Base-by-base conservation (phyloP, 1,139 yeast species). In the Geotrichum klebahnii region DNA sequence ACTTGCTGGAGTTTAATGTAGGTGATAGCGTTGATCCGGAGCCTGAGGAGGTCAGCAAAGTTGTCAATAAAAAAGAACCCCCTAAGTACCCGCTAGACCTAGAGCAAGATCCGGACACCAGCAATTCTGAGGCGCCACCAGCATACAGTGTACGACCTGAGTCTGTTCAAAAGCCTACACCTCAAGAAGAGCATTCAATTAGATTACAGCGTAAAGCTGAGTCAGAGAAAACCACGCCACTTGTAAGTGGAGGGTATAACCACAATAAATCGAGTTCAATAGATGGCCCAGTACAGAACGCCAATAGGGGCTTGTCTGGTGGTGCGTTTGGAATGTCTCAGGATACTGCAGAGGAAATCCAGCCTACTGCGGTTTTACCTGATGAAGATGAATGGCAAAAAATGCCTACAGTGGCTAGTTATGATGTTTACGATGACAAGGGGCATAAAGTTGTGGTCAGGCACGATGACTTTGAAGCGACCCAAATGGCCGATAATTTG, bases 371-470 rank as follows among this genome's bases (percentile, higher is more conserved):
- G 20, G 19, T 36, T n/a, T 16, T 37, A 16, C 54, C 53, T 19
- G 57, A 55, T 9, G 67, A 57, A 3, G 73, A 64, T 9, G 70
- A 62, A 5, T 80, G 86, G 86, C 76, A 77, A 55, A 75, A 77
- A 12, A 80, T 81, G 81, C 78, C 79, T 10, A 75, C 82, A 0
- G 77, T 79, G 23, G 81, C 84, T n/a, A 71, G 76, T 22, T 73
- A 74, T 51, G 79, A 79, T 50, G 70, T 80, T 17, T 81, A 78
- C 60, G 81, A 80, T 55, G 80, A 79, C 34, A 73, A 73, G 54
- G 84, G 84, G 17, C 72, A 73, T 48, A 63, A 78, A 16, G 71
- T 74, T 12, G 71, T 74, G 19, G 63, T 61, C 34, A 59, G 55
- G 3, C 50, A 51, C 9, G 55, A 54, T 5, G 54, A 53, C 19